Evolutionary conservation across 192 early-diverging fungal species (phyloP).

Genomic region (Backusella westeae): DNA sequence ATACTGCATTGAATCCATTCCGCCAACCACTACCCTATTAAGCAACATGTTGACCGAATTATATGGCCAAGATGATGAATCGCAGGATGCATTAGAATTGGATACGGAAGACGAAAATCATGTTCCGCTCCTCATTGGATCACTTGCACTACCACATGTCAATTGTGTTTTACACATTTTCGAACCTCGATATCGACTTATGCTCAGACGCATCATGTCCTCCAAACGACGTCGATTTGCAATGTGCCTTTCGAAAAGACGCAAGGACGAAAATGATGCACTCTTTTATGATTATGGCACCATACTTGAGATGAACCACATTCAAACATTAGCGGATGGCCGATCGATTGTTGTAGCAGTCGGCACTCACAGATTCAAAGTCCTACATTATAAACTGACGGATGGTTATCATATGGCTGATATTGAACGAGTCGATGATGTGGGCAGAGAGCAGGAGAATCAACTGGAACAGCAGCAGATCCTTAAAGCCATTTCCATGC

Average conservation of each 20-base stretch:
- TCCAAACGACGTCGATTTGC: slow-evolving; percentile 48
- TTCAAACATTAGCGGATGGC: slow-evolving; percentile 47
- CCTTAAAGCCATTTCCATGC: background rate
- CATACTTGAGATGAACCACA: slow-evolving; percentile 44
- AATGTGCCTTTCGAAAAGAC: slow-evolving; percentile 43
- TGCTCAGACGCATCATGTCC: slow-evolving; percentile 51
- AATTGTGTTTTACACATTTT: slow-evolving; percentile 62
- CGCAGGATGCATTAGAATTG: slow-evolving; percentile 17
- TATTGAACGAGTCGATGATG: slow-evolving; percentile 49
- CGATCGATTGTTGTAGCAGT: slow-evolving; percentile 50
- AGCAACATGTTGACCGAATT: slow-evolving; percentile 18
- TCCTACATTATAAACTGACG: slow-evolving; percentile 33
- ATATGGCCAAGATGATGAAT: slow-evolving; percentile 16
- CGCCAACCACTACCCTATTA: slow-evolving; percentile 32
- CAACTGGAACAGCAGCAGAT: slow-evolving; percentile 4
- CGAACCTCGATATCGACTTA: slow-evolving; percentile 61
- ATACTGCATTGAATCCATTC: slow-evolving; percentile 31
- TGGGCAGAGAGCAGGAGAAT: slow-evolving; percentile 27
- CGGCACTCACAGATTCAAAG: slow-evolving; percentile 45
- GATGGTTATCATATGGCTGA: slow-evolving; percentile 52
- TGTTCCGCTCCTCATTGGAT: slow-evolving; percentile 59
- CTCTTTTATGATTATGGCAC: slow-evolving; percentile 47
- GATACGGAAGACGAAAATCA: slow-evolving; percentile 15
- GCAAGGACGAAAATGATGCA: slow-evolving; percentile 10
- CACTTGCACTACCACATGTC: slow-evolving; percentile 55